Percentiles rank a stretch among this genome's conserved stretches.
Conservation (phyloP, 441 rosid genomes). For the Erodium chrysanthum region DNA sequence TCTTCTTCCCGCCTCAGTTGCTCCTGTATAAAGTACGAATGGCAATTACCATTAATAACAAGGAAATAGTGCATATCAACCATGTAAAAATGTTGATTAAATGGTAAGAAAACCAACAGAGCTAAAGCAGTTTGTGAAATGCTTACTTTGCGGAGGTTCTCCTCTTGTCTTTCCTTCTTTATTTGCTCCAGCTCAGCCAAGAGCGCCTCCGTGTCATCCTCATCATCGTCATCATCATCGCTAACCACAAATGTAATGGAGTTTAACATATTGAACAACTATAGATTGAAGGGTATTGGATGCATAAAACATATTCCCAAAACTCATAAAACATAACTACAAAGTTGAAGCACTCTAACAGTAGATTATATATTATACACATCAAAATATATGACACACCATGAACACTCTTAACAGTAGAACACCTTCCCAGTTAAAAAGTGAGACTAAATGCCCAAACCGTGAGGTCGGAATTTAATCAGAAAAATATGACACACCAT, state of each 20-base stretch:
- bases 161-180: constrained; percentile 94
- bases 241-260: constrained; percentile 20
- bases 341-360: neutral
- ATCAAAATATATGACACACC: neutral
- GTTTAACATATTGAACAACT: neutral
- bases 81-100: neutral
- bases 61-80: neutral
- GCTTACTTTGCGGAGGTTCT: constrained; percentile 69
- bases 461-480: neutral
- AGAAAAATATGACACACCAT: neutral
- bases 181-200: constrained; percentile 91
- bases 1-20: constrained; percentile 65
- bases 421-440: neutral
- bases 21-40: constrained; percentile 40
- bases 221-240: constrained; percentile 57
- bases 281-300: no score
- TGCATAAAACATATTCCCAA: neutral
- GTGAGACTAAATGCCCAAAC: neutral
- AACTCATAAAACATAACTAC: neutral
- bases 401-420: no score
- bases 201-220: constrained; percentile 84
- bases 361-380: neutral
- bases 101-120: neutral
- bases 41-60: neutral
- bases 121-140: neutral